phyloP scores from a whole-genome alignment of 2,329 filamentous ascomycete species.

The Trichoderma oligosporum region DNA sequence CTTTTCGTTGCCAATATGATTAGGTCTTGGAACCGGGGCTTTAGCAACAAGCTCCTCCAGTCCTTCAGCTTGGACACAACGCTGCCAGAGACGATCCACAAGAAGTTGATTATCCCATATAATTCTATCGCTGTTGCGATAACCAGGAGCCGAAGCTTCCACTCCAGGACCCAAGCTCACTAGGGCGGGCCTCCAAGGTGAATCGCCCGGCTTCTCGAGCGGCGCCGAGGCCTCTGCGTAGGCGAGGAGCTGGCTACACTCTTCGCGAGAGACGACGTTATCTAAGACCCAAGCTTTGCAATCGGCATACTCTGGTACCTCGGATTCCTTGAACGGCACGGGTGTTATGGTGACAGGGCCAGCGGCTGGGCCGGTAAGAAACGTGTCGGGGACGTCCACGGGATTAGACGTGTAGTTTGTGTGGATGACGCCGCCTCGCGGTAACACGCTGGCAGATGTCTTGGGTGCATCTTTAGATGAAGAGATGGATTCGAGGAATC shows the following conservation, averaged over 20 bases:
- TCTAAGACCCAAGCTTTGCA: constrained; percentile 58
- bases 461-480: not conserved
- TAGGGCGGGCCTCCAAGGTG: constrained; percentile 63
- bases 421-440: not conserved
- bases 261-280: constrained; percentile 49
- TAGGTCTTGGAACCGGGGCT: constrained; percentile 26
- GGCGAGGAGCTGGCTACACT: constrained; percentile 55
- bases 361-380: constrained; percentile 41
- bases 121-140: constrained; percentile 70
- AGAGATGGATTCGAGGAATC: not conserved
- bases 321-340: constrained; percentile 51
- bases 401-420: constrained; percentile 17
- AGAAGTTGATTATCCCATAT: constrained; percentile 67
- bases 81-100: constrained; percentile 58
- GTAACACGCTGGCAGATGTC: not conserved
- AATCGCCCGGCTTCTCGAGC: constrained; percentile 23
- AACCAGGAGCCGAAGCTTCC: constrained; percentile 52
- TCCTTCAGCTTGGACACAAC: constrained; percentile 46
- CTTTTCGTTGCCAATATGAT: constrained; percentile 24
- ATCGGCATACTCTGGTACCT: constrained; percentile 49
- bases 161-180: constrained; percentile 61
- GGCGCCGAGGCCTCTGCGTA: constrained; percentile 52
- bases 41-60: constrained; percentile 39
- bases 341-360: constrained; percentile 39
- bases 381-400: constrained; percentile 38